Percentiles rank a stretch among this genome's conserved stretches.
phyloP scores from a whole-genome alignment of 2,329 filamentous ascomycete species.

The Colletotrichum siamense region DNA sequence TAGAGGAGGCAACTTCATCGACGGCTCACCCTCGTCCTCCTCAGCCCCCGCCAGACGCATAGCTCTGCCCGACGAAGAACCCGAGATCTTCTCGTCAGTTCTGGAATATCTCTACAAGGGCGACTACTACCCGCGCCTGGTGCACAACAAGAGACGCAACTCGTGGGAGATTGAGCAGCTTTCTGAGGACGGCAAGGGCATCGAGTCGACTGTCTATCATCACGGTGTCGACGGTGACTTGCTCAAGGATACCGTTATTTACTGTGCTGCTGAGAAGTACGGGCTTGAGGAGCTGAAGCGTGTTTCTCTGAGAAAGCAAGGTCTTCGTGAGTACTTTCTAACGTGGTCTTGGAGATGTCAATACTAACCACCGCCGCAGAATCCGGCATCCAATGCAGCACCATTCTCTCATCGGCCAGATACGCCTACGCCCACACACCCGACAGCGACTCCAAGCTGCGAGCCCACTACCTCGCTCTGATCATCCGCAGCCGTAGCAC shows the following conservation, averaged over 20 bases:
- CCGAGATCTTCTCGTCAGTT: conserved; percentile 88
- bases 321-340: conserved; percentile 66
- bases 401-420: conserved; percentile 85
- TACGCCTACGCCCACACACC: conserved; percentile 91
- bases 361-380: conserved; percentile 43
- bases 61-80: conserved; percentile 82
- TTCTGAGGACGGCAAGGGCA: conserved; percentile 49
- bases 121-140: conserved; percentile 85
- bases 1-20: conserved; percentile 67
- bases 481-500: conserved; percentile 88
- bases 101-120: conserved; percentile 94
- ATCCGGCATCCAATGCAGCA: conserved; percentile 82
- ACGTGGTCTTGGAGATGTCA: background rate
- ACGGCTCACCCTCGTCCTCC: conserved; percentile 43
- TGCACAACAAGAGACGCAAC: conserved; percentile 81
- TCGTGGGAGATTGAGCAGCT: conserved; percentile 81
- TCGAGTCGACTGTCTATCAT: conserved; percentile 74
- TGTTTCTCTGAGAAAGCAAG: conserved; percentile 86
- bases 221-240: conserved; percentile 69
- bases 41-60: conserved; percentile 64
- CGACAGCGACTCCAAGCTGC: conserved; percentile 86
- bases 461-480: conserved; percentile 89
- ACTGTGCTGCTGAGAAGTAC: conserved; percentile 87
- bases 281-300: conserved; percentile 84
- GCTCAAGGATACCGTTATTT: conserved; percentile 88